phyloP scores from a whole-genome alignment of 2,329 filamentous ascomycete species.

The Talaromyces sp. region DNA sequence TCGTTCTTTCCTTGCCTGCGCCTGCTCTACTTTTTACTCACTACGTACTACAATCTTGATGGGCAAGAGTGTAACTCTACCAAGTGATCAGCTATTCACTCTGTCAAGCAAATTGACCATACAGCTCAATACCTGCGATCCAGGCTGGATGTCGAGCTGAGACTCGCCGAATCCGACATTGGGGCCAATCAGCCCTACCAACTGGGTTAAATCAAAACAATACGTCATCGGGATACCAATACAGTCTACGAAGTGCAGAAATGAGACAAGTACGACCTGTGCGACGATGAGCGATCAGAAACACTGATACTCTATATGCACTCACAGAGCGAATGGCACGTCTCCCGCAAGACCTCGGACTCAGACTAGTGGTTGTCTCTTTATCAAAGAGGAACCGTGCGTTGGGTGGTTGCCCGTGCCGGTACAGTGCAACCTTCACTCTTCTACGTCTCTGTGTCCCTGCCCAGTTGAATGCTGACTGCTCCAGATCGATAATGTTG shows the following conservation, averaged over 20 bases:
- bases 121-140: not conserved
- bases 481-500: not conserved
- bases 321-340: no score
- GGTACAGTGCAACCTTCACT: not conserved
- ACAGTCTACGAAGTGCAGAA: not conserved
- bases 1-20: not conserved
- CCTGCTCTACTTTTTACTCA: no score
- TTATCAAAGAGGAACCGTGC: not conserved
- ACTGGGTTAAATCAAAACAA: conserved; percentile 5
- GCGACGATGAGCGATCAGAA: not conserved
- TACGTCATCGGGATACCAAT: not conserved
- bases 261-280: not conserved
- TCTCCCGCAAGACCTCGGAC: not conserved
- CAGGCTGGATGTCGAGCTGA: not conserved
- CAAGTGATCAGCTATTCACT: not conserved
- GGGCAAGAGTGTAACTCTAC: not conserved
- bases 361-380: not conserved
- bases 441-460: not conserved
- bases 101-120: not conserved
- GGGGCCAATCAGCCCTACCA: conserved; percentile 5
- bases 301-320: not conserved
- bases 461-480: not conserved
- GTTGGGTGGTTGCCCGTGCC: not conserved
- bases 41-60: not conserved
- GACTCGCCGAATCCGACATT: not conserved